Conservation (phyloP, 371 early-diverging fungal species). For the Smittium culicis region DNA sequence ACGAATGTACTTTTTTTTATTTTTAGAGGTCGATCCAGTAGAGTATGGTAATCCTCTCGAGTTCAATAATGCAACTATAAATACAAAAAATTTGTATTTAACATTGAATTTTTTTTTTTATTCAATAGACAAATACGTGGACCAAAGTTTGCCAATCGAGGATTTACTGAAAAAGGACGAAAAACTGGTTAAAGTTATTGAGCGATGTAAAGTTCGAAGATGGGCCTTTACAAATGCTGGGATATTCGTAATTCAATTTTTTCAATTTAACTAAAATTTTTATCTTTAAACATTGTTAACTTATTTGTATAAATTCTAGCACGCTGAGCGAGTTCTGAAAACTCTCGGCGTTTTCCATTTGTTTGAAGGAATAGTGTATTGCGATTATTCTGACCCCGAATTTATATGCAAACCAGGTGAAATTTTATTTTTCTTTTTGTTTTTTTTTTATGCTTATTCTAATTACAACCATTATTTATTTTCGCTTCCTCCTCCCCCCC, state of each 20-base stretch:
- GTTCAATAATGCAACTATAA: slow-evolving; percentile 13
- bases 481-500: no score
- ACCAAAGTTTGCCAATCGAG: slow-evolving; percentile 56
- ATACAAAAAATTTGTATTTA: not conserved
- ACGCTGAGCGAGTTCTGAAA: slow-evolving; percentile 51
- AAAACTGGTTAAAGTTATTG: slow-evolving; percentile 48
- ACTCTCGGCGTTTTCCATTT: slow-evolving; percentile 51
- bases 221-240: slow-evolving; percentile 84
- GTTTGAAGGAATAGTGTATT: slow-evolving; percentile 66
- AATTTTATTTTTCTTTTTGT: not conserved
- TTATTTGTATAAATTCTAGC: slow-evolving; percentile 28
- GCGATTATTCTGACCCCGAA: slow-evolving; percentile 51
- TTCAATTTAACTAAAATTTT: slow-evolving; percentile 4
- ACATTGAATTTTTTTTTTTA: slow-evolving; percentile 4
- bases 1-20: not conserved
- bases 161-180: slow-evolving; percentile 44
- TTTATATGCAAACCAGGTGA: slow-evolving; percentile 67
- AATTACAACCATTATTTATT: not conserved
- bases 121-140: slow-evolving; percentile 47
- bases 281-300: not conserved
- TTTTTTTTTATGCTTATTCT: slow-evolving; percentile 5
- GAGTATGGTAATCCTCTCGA: slow-evolving; percentile 24
- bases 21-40: slow-evolving; percentile 39
- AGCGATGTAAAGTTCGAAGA: slow-evolving; percentile 37
- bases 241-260: slow-evolving; percentile 31